Evolutionary conservation across 106 monocot species (phyloP), one percentile per base, ranked within the genome.

Genomic region (Vanilla planifolia): DNA sequence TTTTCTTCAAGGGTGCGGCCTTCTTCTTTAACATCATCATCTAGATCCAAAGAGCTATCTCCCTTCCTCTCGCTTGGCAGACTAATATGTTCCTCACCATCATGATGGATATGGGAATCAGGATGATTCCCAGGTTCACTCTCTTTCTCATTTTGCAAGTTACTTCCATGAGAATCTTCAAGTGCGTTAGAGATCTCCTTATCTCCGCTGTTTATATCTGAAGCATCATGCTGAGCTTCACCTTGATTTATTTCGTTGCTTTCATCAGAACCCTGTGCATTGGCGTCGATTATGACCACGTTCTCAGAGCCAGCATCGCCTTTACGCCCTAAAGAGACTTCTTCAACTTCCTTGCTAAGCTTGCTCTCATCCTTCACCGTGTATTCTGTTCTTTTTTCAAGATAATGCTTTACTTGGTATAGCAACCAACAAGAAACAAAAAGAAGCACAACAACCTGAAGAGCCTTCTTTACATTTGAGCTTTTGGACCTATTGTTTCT

Each of bases 241-340:
- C 35, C 34, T 57, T 33, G 57, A 17, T 57, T 57, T 5, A 21
- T 19, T 21, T 57, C 57, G 27, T 17, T 35, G 19, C 57, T 35
- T 6, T 57, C 35, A 35, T 57, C 57, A 34, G 57, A 33, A 57
- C 33, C 57, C n/a, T 35, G 57, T 0, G 20, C 19, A 57, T 21
- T 35, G 0, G 57, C 3, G 8, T 57, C 57, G 17, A 57, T 57
- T 17, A 57, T 57, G 33, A 57, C 20, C 17, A 57, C 57, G 35
- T 57, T 57, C 27, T 57, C 57, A 35, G 57, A 57, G 35, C 57
- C 57, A 35, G 57, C 57, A 35, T 57, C 57, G 21, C 57, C 57
- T 35, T 57, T 57, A 8, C 57, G 33, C 3, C 57, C 57, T 20
- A 57, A 33, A 57, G 16, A 19, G 16, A 57, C 21, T 35, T 57